Percentiles rank a stretch among this genome's conserved stretches.
Conservation (phyloP, 768 basidiomycete species). For the Leccinum ochraceum region DNA sequence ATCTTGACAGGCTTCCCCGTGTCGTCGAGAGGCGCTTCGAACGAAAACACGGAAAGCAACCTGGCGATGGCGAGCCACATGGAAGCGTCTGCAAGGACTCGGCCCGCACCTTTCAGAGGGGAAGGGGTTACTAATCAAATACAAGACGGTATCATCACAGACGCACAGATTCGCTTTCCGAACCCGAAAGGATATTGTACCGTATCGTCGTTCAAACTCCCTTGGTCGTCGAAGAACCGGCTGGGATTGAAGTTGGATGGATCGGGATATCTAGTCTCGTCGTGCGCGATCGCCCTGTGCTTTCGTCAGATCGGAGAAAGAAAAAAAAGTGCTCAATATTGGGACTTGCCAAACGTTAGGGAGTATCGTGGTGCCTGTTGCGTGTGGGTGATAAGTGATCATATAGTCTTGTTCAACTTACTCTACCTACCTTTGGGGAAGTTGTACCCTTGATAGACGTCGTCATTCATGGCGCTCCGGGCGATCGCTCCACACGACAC, state of each 20-base stretch:
- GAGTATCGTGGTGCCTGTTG: constrained; percentile 7
- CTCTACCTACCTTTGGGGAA: constrained; percentile 9
- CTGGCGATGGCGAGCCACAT: constrained; percentile 4
- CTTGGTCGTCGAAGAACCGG: constrained; percentile 12
- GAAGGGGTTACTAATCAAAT: not conserved
- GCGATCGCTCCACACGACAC: constrained; percentile 1
- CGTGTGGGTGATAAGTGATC: not conserved
- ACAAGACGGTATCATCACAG: not conserved
- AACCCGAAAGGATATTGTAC: constrained; percentile 3
- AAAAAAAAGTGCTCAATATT: not conserved
- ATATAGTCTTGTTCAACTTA: not conserved
- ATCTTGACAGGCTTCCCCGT: constrained; percentile 1
- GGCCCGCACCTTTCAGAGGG: constrained; percentile 7
- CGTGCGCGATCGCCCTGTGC: constrained; percentile 8
- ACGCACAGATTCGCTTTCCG: constrained; percentile 10
- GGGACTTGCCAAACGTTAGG: constrained; percentile 11
- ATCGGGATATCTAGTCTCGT: constrained; percentile 8
- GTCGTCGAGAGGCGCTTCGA: constrained; percentile 8
- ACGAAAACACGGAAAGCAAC: constrained; percentile 9
- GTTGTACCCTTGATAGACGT: constrained; percentile 12
- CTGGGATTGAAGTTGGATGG: constrained; percentile 3
- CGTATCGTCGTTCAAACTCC: constrained; percentile 9
- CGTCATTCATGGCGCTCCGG: constrained; percentile 10
- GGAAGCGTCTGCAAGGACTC: constrained; percentile 3
- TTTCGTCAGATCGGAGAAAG: not conserved